A percentile compares a stretch with the other conserved stretches of the same genome.
These are phyloP conservation scores for Cyberlindnera misumaiensis DNA, from an alignment of 805 yeast genomes.

Conservation along the genomic window DNA sequence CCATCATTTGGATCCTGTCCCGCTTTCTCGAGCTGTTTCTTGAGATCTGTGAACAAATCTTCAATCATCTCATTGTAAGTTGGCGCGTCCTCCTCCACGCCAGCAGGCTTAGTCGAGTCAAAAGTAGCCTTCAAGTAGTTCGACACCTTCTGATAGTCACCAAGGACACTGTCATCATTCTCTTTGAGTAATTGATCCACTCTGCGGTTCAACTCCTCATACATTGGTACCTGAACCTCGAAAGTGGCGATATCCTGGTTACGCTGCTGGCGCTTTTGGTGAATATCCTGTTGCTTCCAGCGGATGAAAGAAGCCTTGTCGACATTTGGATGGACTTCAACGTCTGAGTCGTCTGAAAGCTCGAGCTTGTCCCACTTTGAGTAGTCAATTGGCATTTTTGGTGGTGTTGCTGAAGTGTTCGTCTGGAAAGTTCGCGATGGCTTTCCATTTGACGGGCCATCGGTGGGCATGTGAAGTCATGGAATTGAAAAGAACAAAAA, in stretches of 20 bases:
- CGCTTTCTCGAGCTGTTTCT: slow-evolving; percentile 46
- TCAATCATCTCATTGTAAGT: slow-evolving; percentile 90
- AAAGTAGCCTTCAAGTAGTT: slow-evolving; percentile 42
- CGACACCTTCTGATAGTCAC: slow-evolving; percentile 27
- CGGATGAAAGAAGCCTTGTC: slow-evolving; percentile 87
- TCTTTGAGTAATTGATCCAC: slow-evolving; percentile 55
- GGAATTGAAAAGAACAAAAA: no score
- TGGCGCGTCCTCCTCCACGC: slow-evolving; percentile 42
- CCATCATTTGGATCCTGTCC: slow-evolving; percentile 38
- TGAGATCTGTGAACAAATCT: slow-evolving; percentile 75
- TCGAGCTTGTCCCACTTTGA: slow-evolving; percentile 98
- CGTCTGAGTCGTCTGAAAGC: slow-evolving; percentile 91
- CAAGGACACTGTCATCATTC: slow-evolving; percentile 34
- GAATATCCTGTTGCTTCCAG: slow-evolving; percentile 97
- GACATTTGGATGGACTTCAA: slow-evolving; percentile 97
- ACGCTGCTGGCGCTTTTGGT: slow-evolving; percentile 80
- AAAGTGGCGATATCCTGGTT: slow-evolving; percentile 71
- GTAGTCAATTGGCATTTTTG: slow-evolving; percentile 79
- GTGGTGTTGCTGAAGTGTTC: not conserved
- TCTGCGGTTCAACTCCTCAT: slow-evolving; percentile 62
- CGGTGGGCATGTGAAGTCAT: no score
- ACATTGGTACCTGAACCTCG: slow-evolving; percentile 76
- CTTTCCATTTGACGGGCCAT: no score
- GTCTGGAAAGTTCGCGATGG: not conserved
- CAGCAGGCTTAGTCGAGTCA: slow-evolving; percentile 54